A percentile compares a stretch with the other conserved stretches of the same genome.
phyloP scores from a whole-genome alignment of 768 basidiomycete genomes.

The Leccinum ochraceum region DNA sequence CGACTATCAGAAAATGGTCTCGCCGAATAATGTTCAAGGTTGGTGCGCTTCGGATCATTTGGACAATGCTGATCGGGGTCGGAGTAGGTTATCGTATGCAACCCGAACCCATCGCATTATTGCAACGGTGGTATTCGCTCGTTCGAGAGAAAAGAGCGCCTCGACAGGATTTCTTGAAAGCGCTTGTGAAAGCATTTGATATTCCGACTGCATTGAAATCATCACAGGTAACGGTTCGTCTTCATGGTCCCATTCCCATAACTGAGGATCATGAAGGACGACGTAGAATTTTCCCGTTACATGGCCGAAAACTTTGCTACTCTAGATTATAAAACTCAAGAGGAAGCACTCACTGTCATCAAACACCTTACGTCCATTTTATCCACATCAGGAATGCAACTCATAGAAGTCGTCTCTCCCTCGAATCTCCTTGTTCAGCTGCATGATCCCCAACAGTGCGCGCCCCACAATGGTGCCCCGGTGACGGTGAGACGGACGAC shows the following conservation, averaged over 20 bases:
- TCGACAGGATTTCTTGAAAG: constrained; percentile 84
- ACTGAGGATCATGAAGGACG: constrained; percentile 49
- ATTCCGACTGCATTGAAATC: constrained; percentile 58
- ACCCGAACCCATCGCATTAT: constrained; percentile 66
- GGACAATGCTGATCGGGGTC: not conserved
- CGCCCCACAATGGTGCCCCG: constrained; percentile 1
- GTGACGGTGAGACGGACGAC: constrained; percentile 6
- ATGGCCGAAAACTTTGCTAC: constrained; percentile 93
- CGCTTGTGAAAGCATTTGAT: constrained; percentile 81
- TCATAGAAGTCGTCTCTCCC: constrained; percentile 75
- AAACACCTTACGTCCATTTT: constrained; percentile 73
- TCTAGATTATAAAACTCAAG: constrained; percentile 93
- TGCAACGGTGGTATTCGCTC: constrained; percentile 90
- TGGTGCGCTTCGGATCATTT: constrained; percentile 7
- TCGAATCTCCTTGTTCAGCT: constrained; percentile 67
- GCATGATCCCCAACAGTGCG: constrained; percentile 34
- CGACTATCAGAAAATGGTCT: constrained; percentile 72
- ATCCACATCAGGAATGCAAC: constrained; percentile 78
- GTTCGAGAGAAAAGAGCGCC: constrained; percentile 88
- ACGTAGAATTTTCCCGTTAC: constrained; percentile 85
- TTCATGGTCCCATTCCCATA: no score
- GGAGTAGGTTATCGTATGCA: constrained; percentile 63
- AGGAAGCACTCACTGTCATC: constrained; percentile 87
- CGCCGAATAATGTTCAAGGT: constrained; percentile 55
- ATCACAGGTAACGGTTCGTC: constrained; percentile 48